These are phyloP conservation scores for Pleurotus giganteus DNA, from an alignment of 768 basidiomycete genomes.

Conservation along the genomic window DNA sequence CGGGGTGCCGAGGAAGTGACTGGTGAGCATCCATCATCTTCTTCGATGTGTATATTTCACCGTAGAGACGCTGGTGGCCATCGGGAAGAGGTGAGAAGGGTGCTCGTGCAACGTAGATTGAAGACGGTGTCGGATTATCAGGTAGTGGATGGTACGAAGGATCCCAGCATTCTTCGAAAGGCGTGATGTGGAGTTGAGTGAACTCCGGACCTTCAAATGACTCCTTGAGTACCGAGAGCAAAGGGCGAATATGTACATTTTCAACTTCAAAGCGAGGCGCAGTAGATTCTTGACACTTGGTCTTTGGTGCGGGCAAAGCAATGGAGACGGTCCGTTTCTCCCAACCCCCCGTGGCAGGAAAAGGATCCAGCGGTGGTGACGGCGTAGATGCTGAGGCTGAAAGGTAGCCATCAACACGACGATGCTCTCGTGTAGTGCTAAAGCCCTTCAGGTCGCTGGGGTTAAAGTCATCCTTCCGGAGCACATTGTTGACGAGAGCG, in stretches of 20 bases:
- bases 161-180: constrained; percentile 5
- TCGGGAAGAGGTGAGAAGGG: constrained; percentile 19
- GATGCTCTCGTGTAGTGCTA: constrained; percentile 17
- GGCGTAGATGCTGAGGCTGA: not conserved
- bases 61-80: constrained; percentile 15
- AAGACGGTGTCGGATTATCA: not conserved
- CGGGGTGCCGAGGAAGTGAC: constrained; percentile 3
- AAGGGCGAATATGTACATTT: not conserved
- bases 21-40: constrained; percentile 15
- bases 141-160: not conserved
- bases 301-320: not conserved
- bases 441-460: constrained; percentile 16
- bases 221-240: not conserved
- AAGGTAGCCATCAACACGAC: constrained; percentile 1
- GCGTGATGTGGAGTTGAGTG: not conserved
- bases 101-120: constrained; percentile 22
- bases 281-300: not conserved
- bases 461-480: constrained; percentile 22
- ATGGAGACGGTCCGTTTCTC: not conserved
- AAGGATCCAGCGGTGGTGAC: not conserved
- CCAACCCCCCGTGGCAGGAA: not conserved
- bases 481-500: constrained; percentile 22
- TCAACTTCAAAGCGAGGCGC: not conserved
- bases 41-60: constrained; percentile 21
- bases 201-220: not conserved